Base-by-base conservation (phyloP, 2,329 filamentous ascomycete genomes). In the Stachybotrys chartarum region DNA sequence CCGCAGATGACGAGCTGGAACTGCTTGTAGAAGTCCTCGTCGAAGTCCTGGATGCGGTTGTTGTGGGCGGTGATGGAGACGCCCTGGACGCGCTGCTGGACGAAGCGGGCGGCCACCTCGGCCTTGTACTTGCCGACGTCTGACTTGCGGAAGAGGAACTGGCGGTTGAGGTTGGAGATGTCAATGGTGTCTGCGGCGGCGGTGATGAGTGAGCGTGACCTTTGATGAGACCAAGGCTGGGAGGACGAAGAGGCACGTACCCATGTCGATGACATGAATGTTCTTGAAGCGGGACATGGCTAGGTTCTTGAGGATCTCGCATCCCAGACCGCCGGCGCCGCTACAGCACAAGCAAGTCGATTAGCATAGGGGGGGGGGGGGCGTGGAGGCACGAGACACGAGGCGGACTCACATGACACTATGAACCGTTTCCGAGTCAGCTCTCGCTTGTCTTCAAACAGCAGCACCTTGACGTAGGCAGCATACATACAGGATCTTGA, bases 241-340 rank as follows among this genome's bases (percentile, higher is more conserved):
- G 35, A 14, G 39, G 18, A 30, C 17, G 32, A 49, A 46, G 11
- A 24, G 35, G 16, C n/a, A 68, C 78, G 56, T 73, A 88, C 88
- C 90, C 94, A 99, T 99, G 74, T 99, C 94, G 65, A 99, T 97
- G 57, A 99, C 94, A 76, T 99, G 91, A 62, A 99, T 97, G 66
- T 96, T 85, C 72, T 89, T 95, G 77, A 99, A 99, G 31, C 92
- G 91, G 2, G 93, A 97, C 53, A 99, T 81, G 47, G 94, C 94
- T 39, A 99, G 81, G 66, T 99, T 91, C 77, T 99, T 99, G 53
- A 99, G 78, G 49, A 99, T 96, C 70, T 99, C 94, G 66, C 94
- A 99, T 61, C 94, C 94, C 57, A 99, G 74, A 11, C 94, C 94
- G 59, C 94, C 94, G 57, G 94, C 94, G 56, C 94, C 94, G 62